These are phyloP conservation scores for Russula sp. DNA, from an alignment of 768 basidiomycete genomes.

Conservation along the genomic window DNA sequence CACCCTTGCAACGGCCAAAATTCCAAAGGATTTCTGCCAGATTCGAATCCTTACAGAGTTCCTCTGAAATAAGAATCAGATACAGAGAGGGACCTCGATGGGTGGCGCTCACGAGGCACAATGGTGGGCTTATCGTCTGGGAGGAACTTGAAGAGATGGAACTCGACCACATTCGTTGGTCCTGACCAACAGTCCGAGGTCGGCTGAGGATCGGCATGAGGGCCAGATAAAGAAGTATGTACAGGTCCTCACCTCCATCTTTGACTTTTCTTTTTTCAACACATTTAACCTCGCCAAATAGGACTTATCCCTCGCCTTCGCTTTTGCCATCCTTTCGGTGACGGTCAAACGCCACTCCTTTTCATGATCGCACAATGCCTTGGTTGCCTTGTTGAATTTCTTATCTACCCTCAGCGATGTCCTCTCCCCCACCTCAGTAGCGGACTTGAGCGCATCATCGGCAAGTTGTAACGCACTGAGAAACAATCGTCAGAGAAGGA, in stretches of 20 bases:
- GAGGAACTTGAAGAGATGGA: neutral
- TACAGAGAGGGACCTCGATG: neutral
- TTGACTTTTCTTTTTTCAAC: neutral
- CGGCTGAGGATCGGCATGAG: neutral
- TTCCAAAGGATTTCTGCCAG: constrained; percentile 12
- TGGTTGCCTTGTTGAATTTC: neutral
- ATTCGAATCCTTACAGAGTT: neutral
- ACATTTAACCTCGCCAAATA: neutral
- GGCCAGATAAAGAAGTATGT: too few species aligned
- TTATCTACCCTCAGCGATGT: neutral
- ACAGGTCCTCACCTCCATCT: neutral
- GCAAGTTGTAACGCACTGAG: neutral
- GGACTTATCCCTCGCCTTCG: neutral
- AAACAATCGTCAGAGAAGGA: neutral
- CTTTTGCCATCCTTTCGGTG: neutral
- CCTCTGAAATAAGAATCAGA: neutral
- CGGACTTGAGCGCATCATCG: neutral
- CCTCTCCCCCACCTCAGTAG: neutral
- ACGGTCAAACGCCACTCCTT: neutral
- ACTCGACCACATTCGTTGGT: neutral
- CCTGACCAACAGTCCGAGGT: neutral
- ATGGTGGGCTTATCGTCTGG: neutral
- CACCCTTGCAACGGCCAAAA: neutral
- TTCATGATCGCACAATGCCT: neutral
- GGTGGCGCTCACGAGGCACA: neutral